Evolutionary conservation across 2,329 filamentous ascomycete genomes (phyloP).

Genomic region (Monilinia vaccinii-corymbosi): DNA sequence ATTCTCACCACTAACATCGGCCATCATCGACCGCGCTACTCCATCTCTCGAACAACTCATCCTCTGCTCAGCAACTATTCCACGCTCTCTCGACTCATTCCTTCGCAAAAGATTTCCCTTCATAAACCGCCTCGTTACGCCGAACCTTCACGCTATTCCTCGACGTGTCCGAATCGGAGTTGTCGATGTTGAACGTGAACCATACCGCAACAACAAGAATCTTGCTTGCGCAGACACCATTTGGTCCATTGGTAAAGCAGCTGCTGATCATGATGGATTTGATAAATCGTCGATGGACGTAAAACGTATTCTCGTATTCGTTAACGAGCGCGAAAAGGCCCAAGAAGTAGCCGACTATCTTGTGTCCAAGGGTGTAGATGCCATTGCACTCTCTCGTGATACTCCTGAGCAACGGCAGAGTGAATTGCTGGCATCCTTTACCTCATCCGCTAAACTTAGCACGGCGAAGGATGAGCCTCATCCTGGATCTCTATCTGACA

Average conservation of each 20-base stretch:
- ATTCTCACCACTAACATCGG: conserved; percentile 74
- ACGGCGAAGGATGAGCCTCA: conserved; percentile 15
- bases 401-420: conserved; percentile 68
- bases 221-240: conserved; percentile 92
- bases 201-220: conserved; percentile 85
- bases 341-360: conserved; percentile 74
- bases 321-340: conserved; percentile 90
- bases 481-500: conserved; percentile 33
- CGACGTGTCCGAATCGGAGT: conserved; percentile 89
- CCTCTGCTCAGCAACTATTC: conserved; percentile 93
- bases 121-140: conserved; percentile 80
- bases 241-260: conserved; percentile 81
- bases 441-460: conserved; percentile 22
- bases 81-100: conserved; percentile 76
- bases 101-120: conserved; percentile 75
- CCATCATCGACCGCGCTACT: conserved; percentile 70
- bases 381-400: conserved; percentile 76
- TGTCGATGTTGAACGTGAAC: conserved; percentile 83
- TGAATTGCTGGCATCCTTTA: conserved; percentile 71
- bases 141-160: conserved; percentile 92
- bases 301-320: conserved; percentile 87
- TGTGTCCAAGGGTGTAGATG: conserved; percentile 76
- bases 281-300: conserved; percentile 51
- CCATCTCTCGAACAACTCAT: conserved; percentile 81
- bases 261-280: conserved; percentile 46